These are phyloP conservation scores for Pseudocercospora crystallina DNA, from an alignment of 2,329 filamentous ascomycete genomes.

Conservation along the genomic window DNA sequence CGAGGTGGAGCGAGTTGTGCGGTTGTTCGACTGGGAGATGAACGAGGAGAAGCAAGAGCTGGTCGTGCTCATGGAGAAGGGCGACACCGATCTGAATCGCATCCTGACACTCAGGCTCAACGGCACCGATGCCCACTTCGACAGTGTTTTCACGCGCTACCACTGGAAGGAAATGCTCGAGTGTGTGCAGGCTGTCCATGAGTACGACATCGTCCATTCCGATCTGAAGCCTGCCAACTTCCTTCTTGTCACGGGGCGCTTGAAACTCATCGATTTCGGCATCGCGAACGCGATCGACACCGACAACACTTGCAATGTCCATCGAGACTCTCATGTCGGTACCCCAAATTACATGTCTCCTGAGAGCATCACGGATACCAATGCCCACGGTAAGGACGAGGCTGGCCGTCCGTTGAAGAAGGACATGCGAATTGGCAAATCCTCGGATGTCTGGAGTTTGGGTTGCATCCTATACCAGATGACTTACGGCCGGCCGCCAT, in stretches of 20 bases:
- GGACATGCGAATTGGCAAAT: conserved; percentile 93
- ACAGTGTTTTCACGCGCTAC: conserved; percentile 88
- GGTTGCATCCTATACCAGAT: conserved; percentile 98
- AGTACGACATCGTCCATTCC: conserved; percentile 89
- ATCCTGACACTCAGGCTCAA: conserved; percentile 73
- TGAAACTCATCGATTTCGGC: conserved; percentile 98
- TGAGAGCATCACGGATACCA: conserved; percentile 86
- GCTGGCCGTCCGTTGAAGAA: conserved; percentile 57
- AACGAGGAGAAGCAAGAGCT: conserved; percentile 85
- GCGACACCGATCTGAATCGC: conserved; percentile 87
- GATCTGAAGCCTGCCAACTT: conserved; percentile 98
- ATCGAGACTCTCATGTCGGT: conserved; percentile 90
- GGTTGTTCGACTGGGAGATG: conserved; percentile 87
- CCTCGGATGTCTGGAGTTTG: conserved; percentile 92
- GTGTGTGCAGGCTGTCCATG: conserved; percentile 85
- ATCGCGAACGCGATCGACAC: conserved; percentile 96
- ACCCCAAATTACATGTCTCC: conserved; percentile 99
- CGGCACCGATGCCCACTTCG: conserved; percentile 69
- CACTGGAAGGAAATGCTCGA: conserved; percentile 99
- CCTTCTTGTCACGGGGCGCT: conserved; percentile 80
- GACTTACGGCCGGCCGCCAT: conserved; percentile 95
- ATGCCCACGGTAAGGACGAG: conserved; percentile 52
- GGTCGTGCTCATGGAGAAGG: conserved; percentile 94
- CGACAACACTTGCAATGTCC: conserved; percentile 94
- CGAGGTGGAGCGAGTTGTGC: conserved; percentile 85